phyloP scores from a whole-genome alignment of 257 asterid genomes.

The Nyctanthes arbortristis region DNA sequence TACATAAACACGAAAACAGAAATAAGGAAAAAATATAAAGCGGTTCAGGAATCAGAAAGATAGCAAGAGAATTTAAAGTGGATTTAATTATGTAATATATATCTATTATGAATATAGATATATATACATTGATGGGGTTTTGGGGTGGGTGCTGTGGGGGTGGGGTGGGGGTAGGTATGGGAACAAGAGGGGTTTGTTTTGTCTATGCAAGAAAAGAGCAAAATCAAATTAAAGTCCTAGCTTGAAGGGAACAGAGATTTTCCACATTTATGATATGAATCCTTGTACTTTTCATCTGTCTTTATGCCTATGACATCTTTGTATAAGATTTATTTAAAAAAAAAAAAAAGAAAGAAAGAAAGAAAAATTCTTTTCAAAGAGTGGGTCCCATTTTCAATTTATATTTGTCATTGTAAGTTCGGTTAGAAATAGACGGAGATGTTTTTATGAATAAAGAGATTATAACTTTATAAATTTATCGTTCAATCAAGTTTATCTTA shows the following conservation, averaged over 20 bases:
- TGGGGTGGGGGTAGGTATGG: background rate
- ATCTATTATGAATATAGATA: background rate
- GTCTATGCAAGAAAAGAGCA: conserved; percentile 33
- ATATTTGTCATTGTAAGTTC: background rate
- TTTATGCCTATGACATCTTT: conserved; percentile 48
- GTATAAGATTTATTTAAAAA: conserved; percentile 45
- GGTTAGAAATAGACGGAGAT: background rate
- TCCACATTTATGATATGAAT: conserved; percentile 33
- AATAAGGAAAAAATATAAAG: conserved; percentile 20
- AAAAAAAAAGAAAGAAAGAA: no score
- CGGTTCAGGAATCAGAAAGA: conserved; percentile 43
- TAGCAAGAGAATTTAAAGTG: conserved; percentile 33
- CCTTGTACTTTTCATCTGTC: conserved; percentile 40
- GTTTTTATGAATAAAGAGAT: no score
- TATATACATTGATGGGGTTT: conserved; percentile 1
- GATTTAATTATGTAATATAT: conserved; percentile 30
- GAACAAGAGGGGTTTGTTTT: conserved; percentile 10
- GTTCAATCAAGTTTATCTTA: no score
- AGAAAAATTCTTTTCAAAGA: no score
- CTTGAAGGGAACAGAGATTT: conserved; percentile 40
- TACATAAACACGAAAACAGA: conserved; percentile 24
- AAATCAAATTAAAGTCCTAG: conserved; percentile 37
- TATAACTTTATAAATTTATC: no score
- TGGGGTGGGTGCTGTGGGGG: background rate
- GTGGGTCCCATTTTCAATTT: conserved; percentile 29